Conservation (phyloP, 2,329 filamentous ascomycete species). For the Colletotrichum paranaense region DNA sequence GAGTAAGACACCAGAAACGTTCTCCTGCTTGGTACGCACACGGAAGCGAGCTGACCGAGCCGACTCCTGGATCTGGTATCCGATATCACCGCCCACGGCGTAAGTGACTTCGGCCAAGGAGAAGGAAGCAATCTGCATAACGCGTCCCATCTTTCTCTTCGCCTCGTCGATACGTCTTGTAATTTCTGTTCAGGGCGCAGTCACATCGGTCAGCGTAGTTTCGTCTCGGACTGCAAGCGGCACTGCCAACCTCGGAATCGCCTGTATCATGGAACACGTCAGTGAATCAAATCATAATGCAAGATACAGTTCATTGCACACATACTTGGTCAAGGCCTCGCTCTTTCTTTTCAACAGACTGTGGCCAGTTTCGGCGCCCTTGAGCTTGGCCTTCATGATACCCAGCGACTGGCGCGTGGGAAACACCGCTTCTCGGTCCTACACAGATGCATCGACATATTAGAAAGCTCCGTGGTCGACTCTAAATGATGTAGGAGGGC, state of each 20-base stretch:
- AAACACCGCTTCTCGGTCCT: constrained; percentile 97
- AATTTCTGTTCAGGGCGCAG: constrained; percentile 72
- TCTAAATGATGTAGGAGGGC: not conserved
- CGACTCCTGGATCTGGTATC: constrained; percentile 97
- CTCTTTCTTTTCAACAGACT: constrained; percentile 97
- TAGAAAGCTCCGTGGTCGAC: not conserved
- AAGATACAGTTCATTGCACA: constrained; percentile 26
- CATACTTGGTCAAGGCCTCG: constrained; percentile 95
- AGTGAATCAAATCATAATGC: not conserved
- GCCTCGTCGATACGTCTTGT: constrained; percentile 97
- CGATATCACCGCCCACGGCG: constrained; percentile 93
- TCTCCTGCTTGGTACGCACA: constrained; percentile 95
- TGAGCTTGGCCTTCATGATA: constrained; percentile 97
- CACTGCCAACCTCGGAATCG: constrained; percentile 80
- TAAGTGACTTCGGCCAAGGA: constrained; percentile 98
- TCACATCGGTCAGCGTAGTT: not conserved
- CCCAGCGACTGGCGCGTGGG: constrained; percentile 97
- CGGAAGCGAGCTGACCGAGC: constrained; percentile 93
- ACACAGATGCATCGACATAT: not conserved
- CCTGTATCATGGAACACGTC: constrained; percentile 56
- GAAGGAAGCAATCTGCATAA: constrained; percentile 99
- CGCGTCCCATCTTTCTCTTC: constrained; percentile 98
- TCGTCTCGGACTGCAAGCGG: not conserved
- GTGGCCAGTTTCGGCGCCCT: constrained; percentile 91
- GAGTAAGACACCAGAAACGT: constrained; percentile 95